Evolutionary conservation across 805 yeast genomes (phyloP).

Genomic region (Tetrapisispora arboricola): DNA sequence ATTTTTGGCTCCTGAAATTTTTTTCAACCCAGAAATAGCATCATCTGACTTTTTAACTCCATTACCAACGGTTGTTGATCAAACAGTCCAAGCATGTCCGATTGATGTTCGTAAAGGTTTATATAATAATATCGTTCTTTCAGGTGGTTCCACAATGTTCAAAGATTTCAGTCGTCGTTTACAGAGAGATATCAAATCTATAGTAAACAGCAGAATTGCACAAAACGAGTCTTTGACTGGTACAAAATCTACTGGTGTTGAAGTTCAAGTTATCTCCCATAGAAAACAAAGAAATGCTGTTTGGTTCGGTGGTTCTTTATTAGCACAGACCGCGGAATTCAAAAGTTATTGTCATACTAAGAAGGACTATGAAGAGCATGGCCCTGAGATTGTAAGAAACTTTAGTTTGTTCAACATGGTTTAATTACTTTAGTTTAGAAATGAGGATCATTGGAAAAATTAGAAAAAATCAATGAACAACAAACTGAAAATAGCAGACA

Average conservation of each 20-base stretch:
- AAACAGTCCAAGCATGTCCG: slow-evolving; percentile 89
- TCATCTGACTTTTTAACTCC: slow-evolving; percentile 94
- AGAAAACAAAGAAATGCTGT: slow-evolving; percentile 97
- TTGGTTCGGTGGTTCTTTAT: slow-evolving; percentile 96
- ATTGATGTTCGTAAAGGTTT: slow-evolving; percentile 96
- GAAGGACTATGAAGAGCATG: slow-evolving; percentile 94
- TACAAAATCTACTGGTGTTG: slow-evolving; percentile 81
- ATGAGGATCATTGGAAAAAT: not conserved
- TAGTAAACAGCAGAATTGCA: slow-evolving; percentile 83
- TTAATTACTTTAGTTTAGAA: slow-evolving; percentile 27
- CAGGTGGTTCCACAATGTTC: slow-evolving; percentile 98
- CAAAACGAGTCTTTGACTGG: slow-evolving; percentile 68
- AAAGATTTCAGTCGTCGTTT: slow-evolving; percentile 95
- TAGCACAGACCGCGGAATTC: slow-evolving; percentile 96
- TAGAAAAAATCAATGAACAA: not conserved
- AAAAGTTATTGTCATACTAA: slow-evolving; percentile 94
- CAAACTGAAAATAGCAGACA: not conserved
- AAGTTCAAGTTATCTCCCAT: slow-evolving; percentile 93
- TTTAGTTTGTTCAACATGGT: slow-evolving; percentile 90
- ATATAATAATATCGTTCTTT: slow-evolving; percentile 87
- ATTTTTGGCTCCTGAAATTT: slow-evolving; percentile 97
- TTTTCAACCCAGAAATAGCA: slow-evolving; percentile 95
- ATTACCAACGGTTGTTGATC: slow-evolving; percentile 90
- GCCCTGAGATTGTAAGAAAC: slow-evolving; percentile 96
- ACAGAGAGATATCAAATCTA: slow-evolving; percentile 82